Evolutionary conservation across 1,139 yeast genomes (phyloP).

Genomic region (Geotrichum macrosporum): DNA sequence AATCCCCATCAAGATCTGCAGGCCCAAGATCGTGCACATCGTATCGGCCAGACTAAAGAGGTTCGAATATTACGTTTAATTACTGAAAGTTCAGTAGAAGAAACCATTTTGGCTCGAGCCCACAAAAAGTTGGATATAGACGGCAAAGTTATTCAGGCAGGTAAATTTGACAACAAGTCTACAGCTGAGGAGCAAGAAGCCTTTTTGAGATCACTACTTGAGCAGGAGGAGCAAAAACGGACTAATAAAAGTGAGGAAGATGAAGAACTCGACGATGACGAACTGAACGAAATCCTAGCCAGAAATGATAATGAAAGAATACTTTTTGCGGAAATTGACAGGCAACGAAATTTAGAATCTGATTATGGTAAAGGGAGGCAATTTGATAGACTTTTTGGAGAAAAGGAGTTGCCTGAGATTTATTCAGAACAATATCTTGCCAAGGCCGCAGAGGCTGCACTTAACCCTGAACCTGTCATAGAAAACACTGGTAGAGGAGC

Average conservation of each 20-base stretch:
- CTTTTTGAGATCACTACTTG: conserved; percentile 74
- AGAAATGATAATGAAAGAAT: conserved; percentile 69
- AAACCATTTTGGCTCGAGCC: conserved; percentile 88
- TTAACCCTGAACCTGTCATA: conserved; percentile 34
- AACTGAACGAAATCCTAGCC: conserved; percentile 81
- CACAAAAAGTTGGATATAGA: conserved; percentile 92
- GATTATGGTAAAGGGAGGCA: conserved; percentile 43
- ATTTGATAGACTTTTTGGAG: conserved; percentile 55
- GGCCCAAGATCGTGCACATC: conserved; percentile 97
- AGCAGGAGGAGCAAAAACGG: conserved; percentile 61
- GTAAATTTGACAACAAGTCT: conserved; percentile 94
- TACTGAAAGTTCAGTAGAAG: conserved; percentile 92
- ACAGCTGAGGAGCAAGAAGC: conserved; percentile 98
- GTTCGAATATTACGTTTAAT: conserved; percentile 88
- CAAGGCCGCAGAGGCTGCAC: conserved; percentile 12
- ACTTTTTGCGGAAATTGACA: conserved; percentile 65
- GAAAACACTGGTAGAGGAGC: conserved; percentile 61
- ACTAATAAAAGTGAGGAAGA: conserved; percentile 56
- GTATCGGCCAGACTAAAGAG: conserved; percentile 97
- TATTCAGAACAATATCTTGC: conserved; percentile 67
- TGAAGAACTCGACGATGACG: conserved; percentile 53
- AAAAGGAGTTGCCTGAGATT: conserved; percentile 71
- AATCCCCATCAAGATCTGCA: conserved; percentile 98
- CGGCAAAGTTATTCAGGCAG: conserved; percentile 98
- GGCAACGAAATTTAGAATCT: conserved; percentile 49